These are phyloP conservation scores for Phytophthora nicotianae DNA, from an alignment of 352 stramenopile genomes.

Conservation along the genomic window DNA sequence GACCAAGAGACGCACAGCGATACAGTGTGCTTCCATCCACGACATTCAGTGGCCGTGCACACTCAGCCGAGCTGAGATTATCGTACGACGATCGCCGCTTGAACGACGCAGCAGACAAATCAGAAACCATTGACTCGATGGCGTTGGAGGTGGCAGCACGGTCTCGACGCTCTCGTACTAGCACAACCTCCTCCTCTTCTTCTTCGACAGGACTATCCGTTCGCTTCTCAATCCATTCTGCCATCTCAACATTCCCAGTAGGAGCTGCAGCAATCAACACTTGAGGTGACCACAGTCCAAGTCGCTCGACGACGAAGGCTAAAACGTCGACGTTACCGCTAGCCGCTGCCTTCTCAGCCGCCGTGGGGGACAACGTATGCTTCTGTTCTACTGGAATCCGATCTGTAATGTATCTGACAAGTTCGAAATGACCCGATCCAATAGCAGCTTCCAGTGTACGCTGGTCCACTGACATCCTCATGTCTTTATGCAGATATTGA, in stretches of 20 bases:
- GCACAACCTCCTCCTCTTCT: slow-evolving; percentile 2
- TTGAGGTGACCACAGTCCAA: slow-evolving; percentile 37
- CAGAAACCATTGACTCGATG: slow-evolving; percentile 15
- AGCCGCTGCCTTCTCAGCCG: slow-evolving; percentile 35
- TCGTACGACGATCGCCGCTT: slow-evolving; percentile 32
- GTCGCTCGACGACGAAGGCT: slow-evolving; percentile 34
- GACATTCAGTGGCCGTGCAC: slow-evolving; percentile 21
- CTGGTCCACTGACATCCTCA: slow-evolving; percentile 33
- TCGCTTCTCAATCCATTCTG: slow-evolving; percentile 34
- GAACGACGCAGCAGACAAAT: slow-evolving; percentile 8
- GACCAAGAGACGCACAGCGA: slow-evolving; percentile 15
- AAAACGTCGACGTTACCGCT: slow-evolving; percentile 36
- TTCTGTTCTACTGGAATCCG: slow-evolving; percentile 21
- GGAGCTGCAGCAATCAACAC: slow-evolving; percentile 31
- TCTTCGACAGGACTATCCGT: slow-evolving; percentile 7
- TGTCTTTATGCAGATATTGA: slow-evolving; percentile 36
- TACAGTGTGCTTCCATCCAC: slow-evolving; percentile 36
- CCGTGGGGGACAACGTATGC: slow-evolving; percentile 12
- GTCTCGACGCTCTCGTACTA: slow-evolving; percentile 18
- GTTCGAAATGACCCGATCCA: slow-evolving; percentile 33
- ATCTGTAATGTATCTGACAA: slow-evolving; percentile 39
- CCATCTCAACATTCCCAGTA: slow-evolving; percentile 38
- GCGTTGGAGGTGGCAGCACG: slow-evolving; percentile 26
- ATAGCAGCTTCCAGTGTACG: slow-evolving; percentile 43
- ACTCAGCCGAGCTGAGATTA: slow-evolving; percentile 15